A percentile compares a stretch with the other conserved stretches of the same genome.
phyloP scores from a whole-genome alignment of 2,329 filamentous ascomycete genomes.

The Dichotomopilus funicola region DNA sequence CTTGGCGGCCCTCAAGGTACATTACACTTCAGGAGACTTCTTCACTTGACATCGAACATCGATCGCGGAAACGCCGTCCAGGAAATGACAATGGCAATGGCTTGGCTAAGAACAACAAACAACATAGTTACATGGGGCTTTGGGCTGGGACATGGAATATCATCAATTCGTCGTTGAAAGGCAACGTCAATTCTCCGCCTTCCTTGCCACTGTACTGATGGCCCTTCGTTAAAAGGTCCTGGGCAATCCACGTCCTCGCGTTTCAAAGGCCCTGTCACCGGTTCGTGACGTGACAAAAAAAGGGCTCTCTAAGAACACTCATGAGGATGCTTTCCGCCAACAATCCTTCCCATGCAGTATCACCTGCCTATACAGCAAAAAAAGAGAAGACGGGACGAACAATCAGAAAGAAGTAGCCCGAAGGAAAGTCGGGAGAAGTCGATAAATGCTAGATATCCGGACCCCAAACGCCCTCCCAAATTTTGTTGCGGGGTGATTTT shows the following conservation, averaged over 20 bases:
- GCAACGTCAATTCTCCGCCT: slow-evolving; percentile 43
- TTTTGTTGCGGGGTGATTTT: slow-evolving; percentile 43
- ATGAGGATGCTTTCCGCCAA: slow-evolving; percentile 51
- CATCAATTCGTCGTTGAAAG: slow-evolving; percentile 55
- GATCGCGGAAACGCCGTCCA: too few species aligned
- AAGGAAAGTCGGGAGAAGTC: slow-evolving; percentile 33
- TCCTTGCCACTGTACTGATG: slow-evolving; percentile 38
- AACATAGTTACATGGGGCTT: not conserved
- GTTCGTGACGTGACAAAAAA: slow-evolving; percentile 27
- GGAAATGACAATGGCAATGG: too few species aligned
- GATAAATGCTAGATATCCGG: slow-evolving; percentile 74
- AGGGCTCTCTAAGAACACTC: slow-evolving; percentile 39
- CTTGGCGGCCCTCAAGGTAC: too few species aligned
- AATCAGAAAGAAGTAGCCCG: slow-evolving; percentile 36
- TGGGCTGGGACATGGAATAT: slow-evolving; percentile 39
- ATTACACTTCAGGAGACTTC: too few species aligned
- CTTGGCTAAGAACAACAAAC: too few species aligned
- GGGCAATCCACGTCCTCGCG: slow-evolving; percentile 57
- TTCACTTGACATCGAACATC: too few species aligned
- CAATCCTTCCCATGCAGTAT: slow-evolving; percentile 50
- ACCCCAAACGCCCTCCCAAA: slow-evolving; percentile 63
- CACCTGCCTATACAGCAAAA: slow-evolving; percentile 29
- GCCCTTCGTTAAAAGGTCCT: slow-evolving; percentile 51
- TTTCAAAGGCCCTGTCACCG: slow-evolving; percentile 30
- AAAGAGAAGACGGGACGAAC: slow-evolving; percentile 36